Percentiles rank a stretch among this genome's conserved stretches.
These are phyloP conservation scores for Fragaria nilgerrensis DNA, from an alignment of 306 rosid genomes.

Conservation along the genomic window DNA sequence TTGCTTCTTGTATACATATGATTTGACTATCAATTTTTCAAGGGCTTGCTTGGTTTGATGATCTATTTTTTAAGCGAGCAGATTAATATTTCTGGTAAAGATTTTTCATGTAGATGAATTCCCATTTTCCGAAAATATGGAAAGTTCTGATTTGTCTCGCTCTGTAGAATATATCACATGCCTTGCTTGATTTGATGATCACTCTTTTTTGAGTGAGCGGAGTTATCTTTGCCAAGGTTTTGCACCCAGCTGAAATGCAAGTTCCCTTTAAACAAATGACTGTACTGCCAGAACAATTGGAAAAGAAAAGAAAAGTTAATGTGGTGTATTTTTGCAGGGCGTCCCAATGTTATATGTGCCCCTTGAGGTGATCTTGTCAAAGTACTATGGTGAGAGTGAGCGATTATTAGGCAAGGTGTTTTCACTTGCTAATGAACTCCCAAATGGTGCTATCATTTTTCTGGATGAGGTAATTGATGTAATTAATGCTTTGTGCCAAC, in stretches of 20 bases:
- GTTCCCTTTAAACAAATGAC: background rate
- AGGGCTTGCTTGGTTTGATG: background rate
- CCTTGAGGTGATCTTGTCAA: slow-evolving; percentile 80
- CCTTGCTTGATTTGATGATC: background rate
- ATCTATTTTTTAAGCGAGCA: background rate
- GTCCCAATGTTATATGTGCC: slow-evolving; percentile 85
- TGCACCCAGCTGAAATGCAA: background rate
- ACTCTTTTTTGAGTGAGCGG: background rate
- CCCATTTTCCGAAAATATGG: background rate
- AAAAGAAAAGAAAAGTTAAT: background rate
- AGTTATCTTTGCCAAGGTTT: background rate
- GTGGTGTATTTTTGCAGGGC: slow-evolving; percentile 54
- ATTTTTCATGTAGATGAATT: background rate
- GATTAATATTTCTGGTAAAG: background rate
- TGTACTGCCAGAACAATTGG: background rate
- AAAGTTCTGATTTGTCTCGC: background rate
- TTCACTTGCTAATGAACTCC: slow-evolving; percentile 74
- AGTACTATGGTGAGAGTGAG: slow-evolving; percentile 91
- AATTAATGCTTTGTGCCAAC: background rate
- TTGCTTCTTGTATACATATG: background rate
- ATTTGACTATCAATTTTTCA: background rate
- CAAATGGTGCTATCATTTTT: slow-evolving; percentile 80
- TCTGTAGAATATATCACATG: background rate
- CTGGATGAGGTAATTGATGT: slow-evolving; percentile 69
- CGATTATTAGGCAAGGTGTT: slow-evolving; percentile 75